Base-by-base conservation (phyloP, 208 protist species). In the Acanthamoeba sp. region DNA sequence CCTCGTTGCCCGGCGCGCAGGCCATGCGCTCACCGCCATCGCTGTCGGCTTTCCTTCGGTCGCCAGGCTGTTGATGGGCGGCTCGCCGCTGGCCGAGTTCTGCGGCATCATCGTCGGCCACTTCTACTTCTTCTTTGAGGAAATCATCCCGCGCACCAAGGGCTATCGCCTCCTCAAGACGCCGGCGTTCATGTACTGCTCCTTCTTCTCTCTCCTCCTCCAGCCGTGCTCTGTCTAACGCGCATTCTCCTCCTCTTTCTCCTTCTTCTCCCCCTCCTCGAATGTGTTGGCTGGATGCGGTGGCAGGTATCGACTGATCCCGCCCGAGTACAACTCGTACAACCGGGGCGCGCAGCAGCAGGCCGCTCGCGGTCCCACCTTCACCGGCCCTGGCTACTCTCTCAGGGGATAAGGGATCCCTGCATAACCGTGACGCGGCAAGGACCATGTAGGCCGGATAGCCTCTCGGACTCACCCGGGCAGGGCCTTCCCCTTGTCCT, bases 101-200 rank as follows among this genome's bases (percentile, higher is more conserved):
- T 40, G 20, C 27, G 91, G 66, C 48, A 42, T 93, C n/a, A 18
- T 93, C 32, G 59, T 52, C 42, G 92, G 48, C 24, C 84, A 94
- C 34, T 59, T 93, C 32, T 94, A 76, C 32, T 93, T 55, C 57
- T 95, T 82, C 71, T 18, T 95, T 0, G 38, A 64, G 14, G 55
- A 89, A 27, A 34, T 95, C 24, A 80, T 91, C 78, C 94, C 94
- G 78, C 52, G 34, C 32, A 27, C 71, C 27, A 40, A 91, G n/a
- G 24, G 48, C 32, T 48, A 57, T 40, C 66, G 76, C 62, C 36
- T 78, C 27, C 69, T 78, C 69, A 18, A 78, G 38, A 78, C 69
- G 38, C 69, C 69, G 16, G 36, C 12, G 10, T 48, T 78, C 29
- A 48, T 78, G 69, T 78, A 78, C 69, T 22, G 9, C 69, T 40